Base-by-base conservation (phyloP, 2,329 filamentous ascomycete genomes). In the Hortaea sp. region DNA sequence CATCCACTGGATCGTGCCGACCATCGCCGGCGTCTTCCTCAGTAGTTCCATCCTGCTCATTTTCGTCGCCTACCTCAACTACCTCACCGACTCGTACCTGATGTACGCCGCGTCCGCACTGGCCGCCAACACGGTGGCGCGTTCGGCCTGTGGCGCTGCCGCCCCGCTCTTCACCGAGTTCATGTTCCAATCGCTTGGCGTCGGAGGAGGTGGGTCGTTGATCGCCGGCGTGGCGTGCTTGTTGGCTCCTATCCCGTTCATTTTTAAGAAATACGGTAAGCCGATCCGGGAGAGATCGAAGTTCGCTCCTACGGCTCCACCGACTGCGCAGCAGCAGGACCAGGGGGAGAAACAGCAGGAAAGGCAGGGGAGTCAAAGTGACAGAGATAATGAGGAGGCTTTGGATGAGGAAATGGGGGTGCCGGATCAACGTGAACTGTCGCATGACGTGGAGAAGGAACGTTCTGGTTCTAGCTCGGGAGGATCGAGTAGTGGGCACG, bases 51-150 rank as follows among this genome's bases (percentile, higher is more conserved):
- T 74, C 42, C 45, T 70, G 9, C 59, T 72, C 31, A 65, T 72
- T 31, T 77, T 81, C 54, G 71, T 79, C 42, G 63, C 69, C 34
- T 74, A 72, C 52, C 62, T 77, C 32, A 77, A 73, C 53, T 78
- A 78, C 46, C 65, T 79, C 7, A 71, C 75, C 39, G 75, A 78
- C 55, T 63, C 67, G 1, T 78, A 77, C 48, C 63, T 51, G 20
- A 65, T 63, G 60, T 67, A 54, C 46, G 60, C 60, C 29, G 59
- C 59, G 3, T 52, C 49, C 13, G 59, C 60, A 1, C 37, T 62
- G 9, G 60, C 60, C 6, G 60, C 60, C 5, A 63, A 63, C 44
- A 61, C 60, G 0, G 54, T 63, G 12, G 49, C 46, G 6, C 52
- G 60, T 31, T 57, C 56, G 9, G 60, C 60, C n/a, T 56, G 48